Conservation (phyloP, 768 basidiomycete species). For the Boletus fagicola region DNA sequence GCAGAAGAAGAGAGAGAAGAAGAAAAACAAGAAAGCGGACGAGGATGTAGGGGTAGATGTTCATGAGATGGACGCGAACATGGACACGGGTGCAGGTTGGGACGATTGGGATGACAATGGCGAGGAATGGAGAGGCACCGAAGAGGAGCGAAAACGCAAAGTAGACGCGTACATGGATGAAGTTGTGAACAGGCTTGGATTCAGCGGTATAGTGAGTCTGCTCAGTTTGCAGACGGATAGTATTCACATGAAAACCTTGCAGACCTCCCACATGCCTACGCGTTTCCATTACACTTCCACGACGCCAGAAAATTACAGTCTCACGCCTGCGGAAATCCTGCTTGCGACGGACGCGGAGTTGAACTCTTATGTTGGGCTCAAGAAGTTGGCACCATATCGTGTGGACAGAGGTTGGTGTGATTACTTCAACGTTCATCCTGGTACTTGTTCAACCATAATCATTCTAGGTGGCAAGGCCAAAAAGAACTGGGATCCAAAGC, state of each 20-base stretch:
- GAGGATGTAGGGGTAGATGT: constrained; percentile 49
- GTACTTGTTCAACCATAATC: not conserved
- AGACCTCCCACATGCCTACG: constrained; percentile 89
- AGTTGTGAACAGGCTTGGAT: constrained; percentile 77
- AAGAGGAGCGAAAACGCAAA: constrained; percentile 82
- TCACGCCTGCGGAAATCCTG: constrained; percentile 84
- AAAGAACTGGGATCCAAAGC: constrained; percentile 55
- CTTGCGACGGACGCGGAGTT: constrained; percentile 91
- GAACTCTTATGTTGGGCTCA: constrained; percentile 87
- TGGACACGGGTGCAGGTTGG: constrained; percentile 44
- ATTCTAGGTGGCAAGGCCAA: constrained; percentile 26
- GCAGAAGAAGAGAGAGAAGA: constrained; percentile 54
- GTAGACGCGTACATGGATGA: constrained; percentile 90
- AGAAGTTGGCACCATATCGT: constrained; percentile 90
- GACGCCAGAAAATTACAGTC: constrained; percentile 57
- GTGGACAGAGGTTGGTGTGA: constrained; percentile 38
- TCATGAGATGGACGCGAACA: constrained; percentile 56
- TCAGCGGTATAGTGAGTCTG: constrained; percentile 85
- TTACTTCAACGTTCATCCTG: constrained; percentile 2
- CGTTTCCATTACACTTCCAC: constrained; percentile 90
- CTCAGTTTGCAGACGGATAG: not conserved
- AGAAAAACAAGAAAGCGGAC: constrained; percentile 32
- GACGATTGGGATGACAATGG: constrained; percentile 38
- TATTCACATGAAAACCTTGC: constrained; percentile 8
- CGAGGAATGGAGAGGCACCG: constrained; percentile 84